Evolutionary conservation across 73 alveolate species (phyloP).

Genomic region (Paramecium octaurelia): DNA sequence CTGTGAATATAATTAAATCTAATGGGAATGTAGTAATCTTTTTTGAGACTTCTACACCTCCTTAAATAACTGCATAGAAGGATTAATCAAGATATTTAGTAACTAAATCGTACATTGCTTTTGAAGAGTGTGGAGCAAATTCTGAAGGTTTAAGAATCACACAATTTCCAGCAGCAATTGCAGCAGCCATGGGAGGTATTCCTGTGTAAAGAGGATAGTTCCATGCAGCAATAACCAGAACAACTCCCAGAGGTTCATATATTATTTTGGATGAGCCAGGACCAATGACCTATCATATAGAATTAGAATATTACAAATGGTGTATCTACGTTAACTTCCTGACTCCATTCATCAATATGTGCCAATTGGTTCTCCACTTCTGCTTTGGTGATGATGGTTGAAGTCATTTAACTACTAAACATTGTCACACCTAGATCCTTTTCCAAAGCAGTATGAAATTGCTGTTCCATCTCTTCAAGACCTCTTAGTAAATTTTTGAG

Average conservation of each 20-base stretch:
- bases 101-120: conserved; percentile 69
- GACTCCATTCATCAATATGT: conserved; percentile 45
- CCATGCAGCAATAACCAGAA: conserved; percentile 84
- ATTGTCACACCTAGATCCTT: not conserved
- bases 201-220: conserved; percentile 82
- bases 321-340: conserved; percentile 58
- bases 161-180: conserved; percentile 92
- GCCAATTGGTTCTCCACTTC: not conserved
- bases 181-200: conserved; percentile 78
- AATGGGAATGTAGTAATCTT: conserved; percentile 70
- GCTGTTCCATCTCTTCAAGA: conserved; percentile 1
- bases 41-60: conserved; percentile 83
- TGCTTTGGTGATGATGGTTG: not conserved
- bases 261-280: conserved; percentile 62
- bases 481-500: not conserved
- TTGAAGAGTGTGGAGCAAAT: conserved; percentile 80
- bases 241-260: conserved; percentile 85
- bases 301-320: not conserved
- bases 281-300: not conserved
- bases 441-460: conserved; percentile 26
- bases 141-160: conserved; percentile 86
- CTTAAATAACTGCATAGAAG: conserved; percentile 66
- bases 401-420: not conserved
- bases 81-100: conserved; percentile 73
- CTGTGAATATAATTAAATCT: conserved; percentile 89